Conservation (phyloP, 768 basidiomycete genomes). For the Sistotremastrum suecicum region DNA sequence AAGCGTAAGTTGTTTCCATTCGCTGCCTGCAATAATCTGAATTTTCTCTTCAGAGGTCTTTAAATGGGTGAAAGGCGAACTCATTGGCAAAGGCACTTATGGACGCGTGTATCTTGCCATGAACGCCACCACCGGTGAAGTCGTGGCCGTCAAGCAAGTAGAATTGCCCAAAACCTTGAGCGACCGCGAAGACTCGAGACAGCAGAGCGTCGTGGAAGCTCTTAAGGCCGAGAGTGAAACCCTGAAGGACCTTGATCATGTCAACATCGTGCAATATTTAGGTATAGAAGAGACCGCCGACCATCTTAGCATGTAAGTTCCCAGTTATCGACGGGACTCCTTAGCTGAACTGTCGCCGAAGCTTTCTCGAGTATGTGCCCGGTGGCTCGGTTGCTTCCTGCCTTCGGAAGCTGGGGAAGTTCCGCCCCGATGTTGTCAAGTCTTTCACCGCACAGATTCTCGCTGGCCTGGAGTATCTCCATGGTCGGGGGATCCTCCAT, state of each 20-base stretch:
- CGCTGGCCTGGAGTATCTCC: conserved; percentile 83
- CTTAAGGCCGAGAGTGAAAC: conserved; percentile 93
- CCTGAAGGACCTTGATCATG: conserved; percentile 90
- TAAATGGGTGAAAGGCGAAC: conserved; percentile 96
- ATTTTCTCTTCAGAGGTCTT: conserved; percentile 50
- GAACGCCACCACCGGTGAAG: conserved; percentile 93
- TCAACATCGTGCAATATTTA: conserved; percentile 94
- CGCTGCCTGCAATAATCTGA: conserved; percentile 1
- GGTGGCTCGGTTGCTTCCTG: conserved; percentile 91
- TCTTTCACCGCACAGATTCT: conserved; percentile 90
- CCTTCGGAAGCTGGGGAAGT: conserved; percentile 82
- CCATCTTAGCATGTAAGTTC: conserved; percentile 80
- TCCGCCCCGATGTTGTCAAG: conserved; percentile 82
- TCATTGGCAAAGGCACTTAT: conserved; percentile 95
- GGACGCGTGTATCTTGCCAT: conserved; percentile 93
- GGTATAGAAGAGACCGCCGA: conserved; percentile 84
- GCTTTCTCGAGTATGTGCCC: conserved; percentile 97
- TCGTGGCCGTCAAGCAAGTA: conserved; percentile 99
- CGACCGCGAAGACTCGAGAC: conserved; percentile 81
- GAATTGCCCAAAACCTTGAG: conserved; percentile 85
- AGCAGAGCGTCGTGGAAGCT: conserved; percentile 76
- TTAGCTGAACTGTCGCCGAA: conserved; percentile 17
- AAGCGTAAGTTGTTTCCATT: conserved; percentile 39
- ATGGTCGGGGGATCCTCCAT: conserved; percentile 84
- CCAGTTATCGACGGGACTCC: neutral